Conservation (phyloP, 306 rosid genomes). For the Lathyrus sativus region DNA sequence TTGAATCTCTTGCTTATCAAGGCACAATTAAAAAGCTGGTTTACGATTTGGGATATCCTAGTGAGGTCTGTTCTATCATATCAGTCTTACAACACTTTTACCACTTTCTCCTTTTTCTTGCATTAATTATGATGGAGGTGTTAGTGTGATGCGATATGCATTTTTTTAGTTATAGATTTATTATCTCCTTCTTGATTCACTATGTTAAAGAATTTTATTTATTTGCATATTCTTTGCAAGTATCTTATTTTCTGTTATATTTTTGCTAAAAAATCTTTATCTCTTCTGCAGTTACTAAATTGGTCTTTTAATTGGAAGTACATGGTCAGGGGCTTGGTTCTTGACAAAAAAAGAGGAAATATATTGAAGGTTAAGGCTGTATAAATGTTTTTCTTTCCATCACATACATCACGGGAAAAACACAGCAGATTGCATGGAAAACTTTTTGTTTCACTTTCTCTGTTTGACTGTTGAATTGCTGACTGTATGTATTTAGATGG, state of each 20-base stretch:
- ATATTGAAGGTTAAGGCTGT: constrained; percentile 76
- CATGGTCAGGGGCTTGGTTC: constrained; percentile 99
- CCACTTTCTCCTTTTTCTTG: constrained; percentile 19
- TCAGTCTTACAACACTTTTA: constrained; percentile 26
- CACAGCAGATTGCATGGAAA: constrained; percentile 16
- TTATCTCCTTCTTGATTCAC: background rate
- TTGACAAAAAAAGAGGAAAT: constrained; percentile 95
- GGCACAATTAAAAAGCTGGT: constrained; percentile 92
- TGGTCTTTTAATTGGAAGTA: constrained; percentile 92
- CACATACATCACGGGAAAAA: constrained; percentile 22
- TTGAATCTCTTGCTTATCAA: constrained; percentile 91
- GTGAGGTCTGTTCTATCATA: constrained; percentile 72
- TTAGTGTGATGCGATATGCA: background rate
- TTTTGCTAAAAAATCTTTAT: constrained; percentile 37
- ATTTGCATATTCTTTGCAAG: constrained; percentile 2
- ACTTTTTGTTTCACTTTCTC: constrained; percentile 7
- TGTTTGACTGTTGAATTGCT: constrained; percentile 36
- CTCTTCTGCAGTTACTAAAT: constrained; percentile 65
- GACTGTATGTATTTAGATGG: constrained; percentile 66
- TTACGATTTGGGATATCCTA: constrained; percentile 79
- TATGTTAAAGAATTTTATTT: constrained; percentile 16
- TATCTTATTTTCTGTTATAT: constrained; percentile 20
- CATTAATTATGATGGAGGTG: constrained; percentile 8
- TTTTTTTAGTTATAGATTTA: constrained; percentile 22
- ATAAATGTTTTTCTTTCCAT: constrained; percentile 21